These are phyloP conservation scores for Ajuga chamaepitys DNA, from an alignment of 257 asterid species.

Conservation along the genomic window DNA sequence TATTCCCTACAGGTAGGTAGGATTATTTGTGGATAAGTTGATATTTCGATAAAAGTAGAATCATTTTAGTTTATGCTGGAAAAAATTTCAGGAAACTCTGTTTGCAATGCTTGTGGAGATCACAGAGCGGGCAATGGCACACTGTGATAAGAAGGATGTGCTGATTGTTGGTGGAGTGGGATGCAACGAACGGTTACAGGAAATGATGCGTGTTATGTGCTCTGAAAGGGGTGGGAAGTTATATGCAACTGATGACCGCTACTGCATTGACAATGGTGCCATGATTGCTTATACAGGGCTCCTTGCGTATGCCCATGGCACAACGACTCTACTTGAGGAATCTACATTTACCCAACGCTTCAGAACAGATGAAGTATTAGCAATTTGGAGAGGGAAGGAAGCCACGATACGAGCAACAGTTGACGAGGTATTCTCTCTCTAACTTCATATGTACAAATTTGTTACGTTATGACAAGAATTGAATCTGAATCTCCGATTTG, in stretches of 20 bases:
- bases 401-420: constrained; percentile 3
- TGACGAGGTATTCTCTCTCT: constrained; percentile 18
- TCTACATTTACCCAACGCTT: constrained; percentile 87
- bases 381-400: constrained; percentile 83
- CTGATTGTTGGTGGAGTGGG: constrained; percentile 98
- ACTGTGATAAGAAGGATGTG: constrained; percentile 87
- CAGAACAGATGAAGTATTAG: constrained; percentile 94
- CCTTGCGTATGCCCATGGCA: constrained; percentile 74
- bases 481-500: neutral
- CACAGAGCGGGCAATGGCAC: constrained; percentile 95
- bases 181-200: constrained; percentile 81
- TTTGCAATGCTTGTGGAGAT: constrained; percentile 99
- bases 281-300: constrained; percentile 98
- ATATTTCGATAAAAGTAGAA: no score
- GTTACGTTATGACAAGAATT: neutral
- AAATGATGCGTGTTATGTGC: constrained; percentile 93
- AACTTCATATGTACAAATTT: neutral
- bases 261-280: constrained; percentile 91
- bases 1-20: constrained; percentile 48
- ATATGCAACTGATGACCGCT: constrained; percentile 87
- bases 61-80: neutral
- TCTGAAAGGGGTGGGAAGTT: constrained; percentile 82
- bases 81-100: constrained; percentile 58
- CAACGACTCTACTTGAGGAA: constrained; percentile 63
- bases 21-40: neutral